Base-by-base conservation (phyloP, 1,284 basidiomycete species). In the Irpex sp. region DNA sequence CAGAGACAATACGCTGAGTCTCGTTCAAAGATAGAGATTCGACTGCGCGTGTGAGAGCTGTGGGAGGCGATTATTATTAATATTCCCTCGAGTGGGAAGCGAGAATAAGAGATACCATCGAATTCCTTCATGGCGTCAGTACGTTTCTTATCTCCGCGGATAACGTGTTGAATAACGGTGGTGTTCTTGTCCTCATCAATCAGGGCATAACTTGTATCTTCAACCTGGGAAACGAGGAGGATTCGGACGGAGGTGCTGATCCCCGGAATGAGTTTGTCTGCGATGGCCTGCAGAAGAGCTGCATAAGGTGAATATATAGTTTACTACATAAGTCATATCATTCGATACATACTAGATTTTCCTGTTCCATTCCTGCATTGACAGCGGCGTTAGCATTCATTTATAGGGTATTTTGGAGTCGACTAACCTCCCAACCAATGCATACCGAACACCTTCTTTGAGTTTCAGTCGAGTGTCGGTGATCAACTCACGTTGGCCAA, bases 401-500 rank as follows among this genome's bases (percentile, higher is more conserved):
- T 44, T 7, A 44, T 44, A 3, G 15, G 15, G 40, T 4, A 44
- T 15, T 15, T 44, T 11, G 26, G 26, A 26, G 26, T 26, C 3
- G 26, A 44, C 58, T 9, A 8, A 61, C 63, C 63, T 64, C 31
- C 84, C 84, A 2, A 85, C 75, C 58, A 85, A 74, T 9, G 77
- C 83, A 72, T 87, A 87, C 51, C 79, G 78, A 5, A 81, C 74
- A 9, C 83, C 82, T 5, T 74, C 74, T 68, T 85, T 84, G 47
- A 88, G 71, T 65, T 80, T 76, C 7, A 88, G 72, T 63, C 84
- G 80, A 0, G 82, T 79, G 65, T 84, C 82, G 4, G 73, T 70
- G n/a, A 88, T 73, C 7, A 89, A 72, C 40, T 87, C 82, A 26
- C 73, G 75, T 36, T 79, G 74, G 17, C 81, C 82, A 8, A 88